A percentile compares a stretch with the other conserved stretches of the same genome.
phyloP scores from a whole-genome alignment of 495 filamentous ascomycete species.

The Aspergillus heteromorphus region DNA sequence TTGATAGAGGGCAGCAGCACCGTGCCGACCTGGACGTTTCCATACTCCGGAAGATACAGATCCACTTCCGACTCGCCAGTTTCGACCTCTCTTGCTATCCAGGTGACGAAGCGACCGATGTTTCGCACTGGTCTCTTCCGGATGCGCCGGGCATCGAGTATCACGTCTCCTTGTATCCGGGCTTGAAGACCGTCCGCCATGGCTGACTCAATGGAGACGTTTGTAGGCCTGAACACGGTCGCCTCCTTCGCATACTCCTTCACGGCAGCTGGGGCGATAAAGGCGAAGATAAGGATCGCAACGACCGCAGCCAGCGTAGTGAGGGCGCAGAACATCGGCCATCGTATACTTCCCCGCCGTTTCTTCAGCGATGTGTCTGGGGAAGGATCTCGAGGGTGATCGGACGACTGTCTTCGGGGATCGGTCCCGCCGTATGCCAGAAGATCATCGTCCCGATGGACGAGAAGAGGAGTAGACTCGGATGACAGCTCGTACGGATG shows the following conservation, averaged over 20 bases:
- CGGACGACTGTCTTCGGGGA: constrained; percentile 17
- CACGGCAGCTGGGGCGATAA: constrained; percentile 72
- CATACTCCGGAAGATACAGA: constrained; percentile 81
- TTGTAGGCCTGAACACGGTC: constrained; percentile 69
- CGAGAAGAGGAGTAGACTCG: constrained; percentile 41
- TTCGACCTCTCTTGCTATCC: constrained; percentile 70
- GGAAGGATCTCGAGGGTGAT: constrained; percentile 8
- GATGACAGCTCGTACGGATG: constrained; percentile 33
- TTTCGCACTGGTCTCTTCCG: constrained; percentile 61
- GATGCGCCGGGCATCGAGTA: constrained; percentile 70
- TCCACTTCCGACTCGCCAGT: constrained; percentile 63
- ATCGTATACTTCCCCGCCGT: constrained; percentile 36
- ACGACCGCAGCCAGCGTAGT: constrained; percentile 44
- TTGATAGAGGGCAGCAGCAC: constrained; percentile 68
- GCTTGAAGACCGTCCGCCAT: constrained; percentile 70
- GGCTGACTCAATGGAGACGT: constrained; percentile 76
- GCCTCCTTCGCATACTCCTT: constrained; percentile 84
- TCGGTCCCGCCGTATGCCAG: constrained; percentile 29
- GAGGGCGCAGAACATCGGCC: constrained; percentile 55
- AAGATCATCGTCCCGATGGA: constrained; percentile 31
- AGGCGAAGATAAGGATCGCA: constrained; percentile 55
- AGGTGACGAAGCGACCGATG: constrained; percentile 72
- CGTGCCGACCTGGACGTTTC: constrained; percentile 68
- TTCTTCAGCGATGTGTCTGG: constrained; percentile 15
- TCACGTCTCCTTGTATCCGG: constrained; percentile 73